A percentile compares a stretch with the other conserved stretches of the same genome.
These are phyloP conservation scores for Zizania latifolia DNA, from an alignment of 176 grass and related monocot species.

Conservation along the genomic window DNA sequence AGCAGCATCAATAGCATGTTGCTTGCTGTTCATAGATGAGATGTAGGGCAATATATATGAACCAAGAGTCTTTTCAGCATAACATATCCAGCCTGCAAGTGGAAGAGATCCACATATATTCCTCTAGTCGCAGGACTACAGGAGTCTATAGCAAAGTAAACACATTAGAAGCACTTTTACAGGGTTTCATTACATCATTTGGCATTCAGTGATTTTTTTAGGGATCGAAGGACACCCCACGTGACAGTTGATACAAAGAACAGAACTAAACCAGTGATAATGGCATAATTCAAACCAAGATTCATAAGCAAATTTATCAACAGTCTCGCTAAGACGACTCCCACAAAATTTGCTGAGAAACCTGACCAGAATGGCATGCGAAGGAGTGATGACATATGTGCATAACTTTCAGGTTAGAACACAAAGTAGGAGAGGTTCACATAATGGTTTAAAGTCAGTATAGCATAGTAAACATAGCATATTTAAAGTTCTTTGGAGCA, in stretches of 20 bases:
- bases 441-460: too few species aligned
- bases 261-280: conserved; percentile 49
- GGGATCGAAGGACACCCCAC: conserved; percentile 69
- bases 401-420: too few species aligned
- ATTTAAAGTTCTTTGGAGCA: too few species aligned
- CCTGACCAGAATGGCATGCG: conserved; percentile 77
- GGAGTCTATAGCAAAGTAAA: too few species aligned
- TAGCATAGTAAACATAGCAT: too few species aligned
- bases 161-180: not conserved
- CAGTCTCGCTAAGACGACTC: conserved; percentile 65
- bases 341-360: conserved; percentile 70
- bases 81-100: conserved; percentile 88
- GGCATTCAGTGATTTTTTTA: conserved; percentile 45
- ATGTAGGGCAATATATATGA: conserved; percentile 91
- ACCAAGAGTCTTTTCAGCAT: conserved; percentile 98
- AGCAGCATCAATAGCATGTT: conserved; percentile 77
- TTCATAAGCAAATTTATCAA: conserved; percentile 88
- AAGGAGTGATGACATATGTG: conserved; percentile 72
- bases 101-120: not conserved
- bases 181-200: conserved; percentile 20
- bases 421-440: too few species aligned
- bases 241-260: conserved; percentile 71
- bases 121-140: too few species aligned
- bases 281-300: conserved; percentile 63
- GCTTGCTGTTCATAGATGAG: conserved; percentile 92